These are phyloP conservation scores for Camellia sinensis DNA, from an alignment of 148 eudicot genomes.

Conservation along the genomic window DNA sequence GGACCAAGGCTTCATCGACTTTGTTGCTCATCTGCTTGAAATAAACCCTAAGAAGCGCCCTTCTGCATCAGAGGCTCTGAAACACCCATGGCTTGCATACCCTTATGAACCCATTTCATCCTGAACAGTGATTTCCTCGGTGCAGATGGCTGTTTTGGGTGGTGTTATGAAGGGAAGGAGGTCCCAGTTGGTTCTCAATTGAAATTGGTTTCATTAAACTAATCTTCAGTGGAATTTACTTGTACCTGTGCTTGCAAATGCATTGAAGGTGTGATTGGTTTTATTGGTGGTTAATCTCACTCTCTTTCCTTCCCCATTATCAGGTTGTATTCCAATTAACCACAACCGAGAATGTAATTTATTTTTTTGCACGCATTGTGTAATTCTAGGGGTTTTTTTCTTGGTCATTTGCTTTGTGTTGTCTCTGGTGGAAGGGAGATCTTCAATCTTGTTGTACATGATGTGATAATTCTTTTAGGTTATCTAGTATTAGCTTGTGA, in stretches of 20 bases:
- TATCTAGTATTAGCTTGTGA: conserved; percentile 32
- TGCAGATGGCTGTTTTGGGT: background rate
- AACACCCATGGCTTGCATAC: conserved; percentile 95
- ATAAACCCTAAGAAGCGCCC: conserved; percentile 90
- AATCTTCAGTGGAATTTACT: background rate
- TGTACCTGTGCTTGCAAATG: background rate
- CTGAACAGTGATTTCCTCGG: conserved; percentile 16
- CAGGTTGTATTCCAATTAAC: conserved; percentile 24
- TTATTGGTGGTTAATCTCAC: background rate
- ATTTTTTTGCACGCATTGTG: conserved; percentile 11
- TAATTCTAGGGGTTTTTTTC: conserved; percentile 22
- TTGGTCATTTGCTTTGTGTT: conserved; percentile 12
- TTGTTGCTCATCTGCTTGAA: conserved; percentile 82
- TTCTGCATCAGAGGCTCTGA: conserved; percentile 91
- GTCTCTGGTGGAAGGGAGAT: conserved; percentile 18
- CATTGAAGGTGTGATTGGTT: conserved; percentile 11
- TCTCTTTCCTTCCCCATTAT: conserved; percentile 13
- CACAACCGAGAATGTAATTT: conserved; percentile 15
- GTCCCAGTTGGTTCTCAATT: background rate
- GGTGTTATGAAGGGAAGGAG: background rate
- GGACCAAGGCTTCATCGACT: conserved; percentile 99
- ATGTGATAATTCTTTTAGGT: conserved; percentile 40
- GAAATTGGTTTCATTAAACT: conserved; percentile 9
- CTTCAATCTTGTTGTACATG: conserved; percentile 38
- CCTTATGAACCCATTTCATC: conserved; percentile 99